Evolutionary conservation across 208 protist genomes (phyloP).

Genomic region (Acanthamoeba healyi): DNA sequence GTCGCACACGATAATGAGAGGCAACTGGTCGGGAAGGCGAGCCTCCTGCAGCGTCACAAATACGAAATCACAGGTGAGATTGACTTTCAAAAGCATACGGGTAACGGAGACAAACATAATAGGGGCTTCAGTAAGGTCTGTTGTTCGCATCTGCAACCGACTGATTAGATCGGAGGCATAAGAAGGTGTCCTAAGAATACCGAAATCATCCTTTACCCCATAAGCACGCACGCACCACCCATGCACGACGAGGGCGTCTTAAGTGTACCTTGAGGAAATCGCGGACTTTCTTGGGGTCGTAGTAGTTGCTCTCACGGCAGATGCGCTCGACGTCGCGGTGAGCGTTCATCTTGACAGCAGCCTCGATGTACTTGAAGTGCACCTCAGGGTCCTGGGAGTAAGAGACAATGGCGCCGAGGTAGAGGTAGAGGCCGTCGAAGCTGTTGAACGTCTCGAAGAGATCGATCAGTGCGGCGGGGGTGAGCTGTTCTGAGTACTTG

Average conservation of each 20-base stretch:
- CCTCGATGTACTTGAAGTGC: slow-evolving; percentile 99
- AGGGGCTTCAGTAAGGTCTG: slow-evolving; percentile 3
- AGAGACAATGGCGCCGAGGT: slow-evolving; percentile 97
- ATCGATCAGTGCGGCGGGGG: slow-evolving; percentile 95
- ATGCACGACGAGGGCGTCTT: background rate
- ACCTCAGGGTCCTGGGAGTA: slow-evolving; percentile 97
- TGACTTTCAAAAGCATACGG: background rate
- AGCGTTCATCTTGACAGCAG: slow-evolving; percentile 97
- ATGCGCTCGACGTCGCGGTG: slow-evolving; percentile 99
- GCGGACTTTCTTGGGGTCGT: slow-evolving; percentile 98
- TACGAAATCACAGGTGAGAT: background rate
- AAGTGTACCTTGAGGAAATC: slow-evolving; percentile 97
- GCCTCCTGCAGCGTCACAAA: slow-evolving; percentile 91
- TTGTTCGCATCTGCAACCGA: slow-evolving; percentile 45
- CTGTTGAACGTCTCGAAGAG: slow-evolving; percentile 97
- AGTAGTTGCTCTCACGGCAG: slow-evolving; percentile 97
- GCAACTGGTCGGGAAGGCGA: slow-evolving; percentile 98
- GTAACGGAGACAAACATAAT: background rate
- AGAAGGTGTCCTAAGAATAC: slow-evolving; percentile 56
- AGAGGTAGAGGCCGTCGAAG: slow-evolving; percentile 97
- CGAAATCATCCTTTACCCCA: slow-evolving; percentile 24
- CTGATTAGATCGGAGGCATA: slow-evolving; percentile 16
- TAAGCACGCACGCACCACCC: background rate
- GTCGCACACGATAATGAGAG: slow-evolving; percentile 99
- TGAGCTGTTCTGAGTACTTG: slow-evolving; percentile 98